These are phyloP conservation scores for Pythium volutum DNA, from an alignment of 352 stramenopile species.

Conservation along the genomic window DNA sequence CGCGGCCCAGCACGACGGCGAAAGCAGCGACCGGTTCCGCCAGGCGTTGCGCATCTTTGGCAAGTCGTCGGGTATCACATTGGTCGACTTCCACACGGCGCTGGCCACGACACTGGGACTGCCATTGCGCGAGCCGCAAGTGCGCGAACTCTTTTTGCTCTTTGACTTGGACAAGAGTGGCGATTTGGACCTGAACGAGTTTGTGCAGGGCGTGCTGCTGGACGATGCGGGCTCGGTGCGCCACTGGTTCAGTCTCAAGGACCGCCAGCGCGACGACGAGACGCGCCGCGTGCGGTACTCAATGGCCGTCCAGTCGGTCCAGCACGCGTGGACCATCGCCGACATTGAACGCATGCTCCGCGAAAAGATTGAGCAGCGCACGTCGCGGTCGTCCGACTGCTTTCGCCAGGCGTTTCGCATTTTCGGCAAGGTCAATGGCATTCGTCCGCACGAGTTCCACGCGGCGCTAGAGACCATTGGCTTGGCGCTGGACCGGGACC, in stretches of 20 bases:
- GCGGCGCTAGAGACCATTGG: conserved; percentile 52
- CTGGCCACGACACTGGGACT: conserved; percentile 50
- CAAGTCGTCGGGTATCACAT: conserved; percentile 60
- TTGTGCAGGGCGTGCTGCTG: conserved; percentile 74
- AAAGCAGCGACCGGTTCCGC: conserved; percentile 74
- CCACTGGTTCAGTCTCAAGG: conserved; percentile 52
- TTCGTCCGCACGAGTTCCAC: conserved; percentile 71
- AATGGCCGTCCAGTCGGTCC: conserved; percentile 66
- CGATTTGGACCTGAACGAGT: conserved; percentile 77
- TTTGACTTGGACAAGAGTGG: conserved; percentile 80
- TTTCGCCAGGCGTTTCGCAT: conserved; percentile 79
- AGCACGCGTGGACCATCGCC: conserved; percentile 65
- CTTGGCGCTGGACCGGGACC: conserved; percentile 43
- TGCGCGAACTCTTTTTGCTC: conserved; percentile 57
- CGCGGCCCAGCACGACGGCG: conserved; percentile 22
- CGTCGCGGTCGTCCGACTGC: conserved; percentile 70
- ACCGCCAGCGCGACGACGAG: conserved; percentile 55
- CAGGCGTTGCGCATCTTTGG: conserved; percentile 72
- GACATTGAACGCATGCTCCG: conserved; percentile 81
- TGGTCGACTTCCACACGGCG: conserved; percentile 45
- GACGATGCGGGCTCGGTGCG: conserved; percentile 51
- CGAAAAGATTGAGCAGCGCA: conserved; percentile 82
- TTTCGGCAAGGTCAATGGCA: conserved; percentile 85
- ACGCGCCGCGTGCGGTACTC: conserved; percentile 43
- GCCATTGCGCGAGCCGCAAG: conserved; percentile 46